Conservation (phyloP, 495 filamentous ascomycete genomes). For the Penicillium coprophilum region DNA sequence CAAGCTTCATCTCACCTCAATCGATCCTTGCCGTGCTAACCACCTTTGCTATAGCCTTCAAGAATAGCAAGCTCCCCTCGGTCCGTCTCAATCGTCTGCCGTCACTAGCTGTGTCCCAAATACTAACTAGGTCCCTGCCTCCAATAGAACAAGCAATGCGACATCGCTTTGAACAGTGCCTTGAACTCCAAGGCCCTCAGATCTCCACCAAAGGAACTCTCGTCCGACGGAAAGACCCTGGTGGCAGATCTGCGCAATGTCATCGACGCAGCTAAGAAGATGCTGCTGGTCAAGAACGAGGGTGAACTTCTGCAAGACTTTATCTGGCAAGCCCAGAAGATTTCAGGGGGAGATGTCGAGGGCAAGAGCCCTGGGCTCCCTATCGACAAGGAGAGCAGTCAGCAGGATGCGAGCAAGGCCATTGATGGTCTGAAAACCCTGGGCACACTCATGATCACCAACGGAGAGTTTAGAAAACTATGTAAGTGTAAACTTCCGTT, state of each 20-base stretch:
- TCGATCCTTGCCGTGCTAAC: conserved; percentile 21
- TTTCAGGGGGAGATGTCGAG: conserved; percentile 58
- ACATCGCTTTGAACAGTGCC: conserved; percentile 86
- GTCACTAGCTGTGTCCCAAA: not conserved
- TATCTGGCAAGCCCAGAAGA: conserved; percentile 85
- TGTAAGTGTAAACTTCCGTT: conserved; percentile 54
- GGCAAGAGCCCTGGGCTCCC: conserved; percentile 61
- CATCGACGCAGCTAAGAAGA: conserved; percentile 80
- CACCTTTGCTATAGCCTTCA: conserved; percentile 61
- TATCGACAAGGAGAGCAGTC: conserved; percentile 68
- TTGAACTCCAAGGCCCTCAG: conserved; percentile 64
- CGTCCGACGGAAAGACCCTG: conserved; percentile 73
- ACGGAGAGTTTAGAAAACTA: conserved; percentile 95
- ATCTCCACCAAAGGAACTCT: conserved; percentile 75
- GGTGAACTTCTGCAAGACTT: conserved; percentile 95
- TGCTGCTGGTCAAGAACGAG: conserved; percentile 93
- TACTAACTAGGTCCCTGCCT: conserved; percentile 9
- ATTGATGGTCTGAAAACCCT: conserved; percentile 85
- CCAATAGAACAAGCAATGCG: conserved; percentile 85
- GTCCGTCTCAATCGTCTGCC: conserved; percentile 49
- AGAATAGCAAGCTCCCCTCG: conserved; percentile 86
- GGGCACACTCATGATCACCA: conserved; percentile 87
- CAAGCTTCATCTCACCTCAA: not conserved
- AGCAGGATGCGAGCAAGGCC: conserved; percentile 78
- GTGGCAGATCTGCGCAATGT: conserved; percentile 77